Evolutionary conservation across 1,284 basidiomycete genomes (phyloP), one percentile per base, ranked within the genome.

Genomic region (Trichosporon inkin): DNA sequence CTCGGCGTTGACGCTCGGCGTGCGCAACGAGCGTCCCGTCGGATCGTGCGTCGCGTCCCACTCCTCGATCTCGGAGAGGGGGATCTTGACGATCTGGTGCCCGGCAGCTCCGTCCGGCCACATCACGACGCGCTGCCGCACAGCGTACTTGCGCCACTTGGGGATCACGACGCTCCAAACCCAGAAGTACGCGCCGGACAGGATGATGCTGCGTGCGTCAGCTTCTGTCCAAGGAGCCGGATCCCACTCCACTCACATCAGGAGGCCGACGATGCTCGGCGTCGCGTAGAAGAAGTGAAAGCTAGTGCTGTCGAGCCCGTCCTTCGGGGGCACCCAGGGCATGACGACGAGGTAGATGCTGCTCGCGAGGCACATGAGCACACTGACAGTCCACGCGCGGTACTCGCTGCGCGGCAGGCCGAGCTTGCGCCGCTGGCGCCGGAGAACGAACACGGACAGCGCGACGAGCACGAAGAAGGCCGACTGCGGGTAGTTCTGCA

Each of bases 291-390:
- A 77, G 65, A 80, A 79, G 36, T 67, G 68, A 34, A 79, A 74
- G 37, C 70, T 69, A 6, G 68, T 67, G 1, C 52, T 61, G 36
- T 68, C 66, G 63, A 68, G 57, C 14, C 69, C 68, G 0, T 68
- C 67, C 14, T 68, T 61, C 28, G 78, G 79, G 2, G 78, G 79
- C 14, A 79, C 68, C 78, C 78, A 83, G 6, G 82, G 82, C 65
- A 83, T 79, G 53, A 81, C 70, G 39, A 83, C 76, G 14, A 83
- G 68, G 66, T 80, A 81, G 14, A 81, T 67, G n/a, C 74, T 72
- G 61, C 79, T 68, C 0, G 75, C 57, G 49, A 82, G 73, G 17
- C 77, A 70, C 60, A 83, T 68, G n/a, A 80, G 20, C 28, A 75
- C 56, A 11, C 67, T 78, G 6, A 67, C 61, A 57, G 80, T 78